Evolutionary conservation across 768 basidiomycete genomes (phyloP), one percentile per base, ranked within the genome.

Genomic region (Dacryopinax primogenitus): DNA sequence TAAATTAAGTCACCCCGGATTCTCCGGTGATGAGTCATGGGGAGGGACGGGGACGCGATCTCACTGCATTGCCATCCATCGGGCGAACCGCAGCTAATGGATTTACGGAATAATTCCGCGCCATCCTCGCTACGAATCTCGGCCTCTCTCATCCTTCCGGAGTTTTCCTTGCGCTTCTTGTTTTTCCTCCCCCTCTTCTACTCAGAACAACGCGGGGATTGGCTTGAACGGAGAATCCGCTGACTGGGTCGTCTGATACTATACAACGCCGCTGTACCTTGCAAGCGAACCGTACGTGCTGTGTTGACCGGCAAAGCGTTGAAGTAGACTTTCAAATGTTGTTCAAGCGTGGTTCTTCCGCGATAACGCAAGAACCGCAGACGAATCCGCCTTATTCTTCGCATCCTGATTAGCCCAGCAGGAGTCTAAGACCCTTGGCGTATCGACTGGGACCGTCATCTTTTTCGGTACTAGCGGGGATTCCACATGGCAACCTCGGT

Each of bases 41-140:
- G 51, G 51, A 39, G 37, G 12, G n/a, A n/a, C 51, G 51, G 26
- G 3, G 26, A 58, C 9, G 13, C 26, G 26, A 58, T 58, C 51
- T 58, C 37, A 6, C 18, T 58, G 51, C 51, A 58, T 26, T 58
- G 51, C 51, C 51, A 58, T 58, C 51, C 51, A 58, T 58, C 51
- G 51, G 51, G 51, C 23, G 51, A 58, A 58, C 4, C 51, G 51
- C 51, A 28, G 4, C 26, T 58, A 30, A 58, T 58, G 51, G 26
- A 32, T 15, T 4, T 58, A 58, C 51, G 51, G 51, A 58, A 58
- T 30, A 58, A 58, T 58, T 30, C 13, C 51, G 26, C 51, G 32
- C 51, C 3, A 30, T 58, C 51, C 51, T 58, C 51, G 13, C 51
- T 11, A 21, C 4, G 51, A 58, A 32, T 32, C 3, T 9, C 26